Conservation (phyloP, 2,329 filamentous ascomycete species). For the Ophiostoma himal-ulmi region DNA sequence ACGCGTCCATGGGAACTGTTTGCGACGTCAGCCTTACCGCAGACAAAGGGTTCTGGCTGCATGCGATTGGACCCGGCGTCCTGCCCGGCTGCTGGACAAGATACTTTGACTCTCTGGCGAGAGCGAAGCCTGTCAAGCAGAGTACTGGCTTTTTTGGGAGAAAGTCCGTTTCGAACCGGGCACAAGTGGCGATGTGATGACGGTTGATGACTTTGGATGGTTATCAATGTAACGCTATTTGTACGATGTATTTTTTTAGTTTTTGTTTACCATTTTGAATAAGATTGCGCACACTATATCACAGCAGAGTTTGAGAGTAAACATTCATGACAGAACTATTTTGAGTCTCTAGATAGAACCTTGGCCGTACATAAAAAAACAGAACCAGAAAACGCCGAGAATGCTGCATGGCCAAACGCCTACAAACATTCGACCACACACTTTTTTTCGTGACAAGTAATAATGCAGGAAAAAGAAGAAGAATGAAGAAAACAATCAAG, state of each 20-base stretch:
- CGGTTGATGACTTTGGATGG: not conserved
- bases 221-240: not conserved
- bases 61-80: slow-evolving; percentile 12
- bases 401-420: slow-evolving; percentile 21
- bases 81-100: slow-evolving; percentile 16
- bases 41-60: slow-evolving; percentile 13
- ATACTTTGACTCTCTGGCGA: slow-evolving; percentile 8
- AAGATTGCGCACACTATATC: not conserved
- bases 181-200: not conserved
- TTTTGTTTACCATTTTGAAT: not conserved
- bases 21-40: slow-evolving; percentile 3
- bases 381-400: slow-evolving; percentile 21
- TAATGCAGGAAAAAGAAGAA: slow-evolving; percentile 15
- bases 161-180: not conserved
- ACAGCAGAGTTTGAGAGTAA: not conserved
- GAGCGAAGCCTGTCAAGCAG: not conserved
- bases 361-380: slow-evolving; percentile 13
- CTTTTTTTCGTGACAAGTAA: slow-evolving; percentile 14
- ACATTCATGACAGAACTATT: slow-evolving; percentile 14
- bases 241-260: not conserved
- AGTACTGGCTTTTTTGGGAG: not conserved
- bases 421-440: slow-evolving; percentile 24
- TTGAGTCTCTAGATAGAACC: slow-evolving; percentile 19
- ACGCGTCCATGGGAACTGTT: not conserved
- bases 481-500: not conserved